phyloP scores from a whole-genome alignment of 2,329 filamentous ascomycete genomes.

The Aspergillus luchuensis region DNA sequence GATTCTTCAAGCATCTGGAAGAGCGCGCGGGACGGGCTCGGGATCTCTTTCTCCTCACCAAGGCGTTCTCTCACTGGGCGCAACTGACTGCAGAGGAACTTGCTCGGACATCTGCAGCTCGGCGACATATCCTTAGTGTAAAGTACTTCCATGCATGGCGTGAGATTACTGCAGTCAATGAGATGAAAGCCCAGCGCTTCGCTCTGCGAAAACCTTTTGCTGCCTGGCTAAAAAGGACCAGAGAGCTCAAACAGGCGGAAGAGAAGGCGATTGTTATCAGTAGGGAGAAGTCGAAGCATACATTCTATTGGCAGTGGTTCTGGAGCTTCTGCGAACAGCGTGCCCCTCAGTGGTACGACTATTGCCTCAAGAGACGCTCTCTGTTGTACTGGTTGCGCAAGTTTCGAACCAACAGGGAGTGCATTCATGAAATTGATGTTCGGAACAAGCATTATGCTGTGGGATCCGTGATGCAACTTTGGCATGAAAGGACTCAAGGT shows the following conservation, averaged over 20 bases:
- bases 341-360: conserved; percentile 47
- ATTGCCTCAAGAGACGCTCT: conserved; percentile 44
- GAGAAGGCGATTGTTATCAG: conserved; percentile 35
- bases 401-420: conserved; percentile 43
- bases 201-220: conserved; percentile 57
- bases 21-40: conserved; percentile 64
- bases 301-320: conserved; percentile 47
- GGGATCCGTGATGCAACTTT: conserved; percentile 35
- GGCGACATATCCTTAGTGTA: conserved; percentile 69
- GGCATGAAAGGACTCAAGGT: conserved; percentile 36
- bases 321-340: conserved; percentile 48
- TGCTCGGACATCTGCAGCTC: conserved; percentile 66
- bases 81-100: conserved; percentile 65
- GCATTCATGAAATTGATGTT: conserved; percentile 41
- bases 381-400: conserved; percentile 45
- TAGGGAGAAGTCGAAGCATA: conserved; percentile 33
- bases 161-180: conserved; percentile 64
- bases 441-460: conserved; percentile 32
- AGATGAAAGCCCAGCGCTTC: conserved; percentile 55
- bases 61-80: conserved; percentile 70
- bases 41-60: conserved; percentile 65
- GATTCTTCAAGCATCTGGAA: conserved; percentile 59
- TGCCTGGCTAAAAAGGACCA: conserved; percentile 53
- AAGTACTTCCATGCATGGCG: conserved; percentile 71
- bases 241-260: conserved; percentile 38